Evolutionary conservation across 192 early-diverging fungal species (phyloP).

Genomic region (Spinellus fusiger): DNA sequence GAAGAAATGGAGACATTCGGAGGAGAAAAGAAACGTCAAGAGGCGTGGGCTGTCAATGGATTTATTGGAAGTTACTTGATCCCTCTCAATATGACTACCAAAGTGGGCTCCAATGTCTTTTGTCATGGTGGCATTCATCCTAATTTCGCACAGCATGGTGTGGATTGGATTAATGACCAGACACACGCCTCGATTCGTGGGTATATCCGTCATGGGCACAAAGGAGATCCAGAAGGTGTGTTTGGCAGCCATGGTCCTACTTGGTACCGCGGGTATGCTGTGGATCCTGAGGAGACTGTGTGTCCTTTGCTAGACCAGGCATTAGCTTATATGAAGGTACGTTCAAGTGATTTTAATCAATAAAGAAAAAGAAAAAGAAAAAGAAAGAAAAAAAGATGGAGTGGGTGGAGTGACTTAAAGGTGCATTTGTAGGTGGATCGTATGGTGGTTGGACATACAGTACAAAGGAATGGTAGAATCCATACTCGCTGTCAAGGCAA

Average conservation of each 20-base stretch:
- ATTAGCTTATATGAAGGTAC: constrained; percentile 37
- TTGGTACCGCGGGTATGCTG: constrained; percentile 57
- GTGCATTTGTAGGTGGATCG: constrained; percentile 44
- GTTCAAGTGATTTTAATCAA: background rate
- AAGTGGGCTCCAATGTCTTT: constrained; percentile 50
- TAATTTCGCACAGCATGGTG: constrained; percentile 21
- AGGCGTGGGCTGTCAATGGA: constrained; percentile 44
- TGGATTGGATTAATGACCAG: constrained; percentile 45
- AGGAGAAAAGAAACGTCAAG: constrained; percentile 27
- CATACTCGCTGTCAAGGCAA: constrained; percentile 54
- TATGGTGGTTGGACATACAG: constrained; percentile 68
- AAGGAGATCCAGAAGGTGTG: constrained; percentile 22
- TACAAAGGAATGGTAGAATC: constrained; percentile 50
- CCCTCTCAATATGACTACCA: constrained; percentile 37
- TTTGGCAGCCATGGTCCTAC: constrained; percentile 33
- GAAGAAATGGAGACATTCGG: constrained; percentile 54
- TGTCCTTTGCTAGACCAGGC: constrained; percentile 43
- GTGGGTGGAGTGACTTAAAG: too few relatives aligned
- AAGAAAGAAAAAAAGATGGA: background rate
- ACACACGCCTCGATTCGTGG: constrained; percentile 28
- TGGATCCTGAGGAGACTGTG: constrained; percentile 37
- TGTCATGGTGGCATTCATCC: constrained; percentile 53
- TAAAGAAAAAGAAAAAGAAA: background rate
- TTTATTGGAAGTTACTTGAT: constrained; percentile 47
- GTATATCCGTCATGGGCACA: constrained; percentile 10